Conservation (phyloP, 2,329 filamentous ascomycete species). For the Curvularia sp. region DNA sequence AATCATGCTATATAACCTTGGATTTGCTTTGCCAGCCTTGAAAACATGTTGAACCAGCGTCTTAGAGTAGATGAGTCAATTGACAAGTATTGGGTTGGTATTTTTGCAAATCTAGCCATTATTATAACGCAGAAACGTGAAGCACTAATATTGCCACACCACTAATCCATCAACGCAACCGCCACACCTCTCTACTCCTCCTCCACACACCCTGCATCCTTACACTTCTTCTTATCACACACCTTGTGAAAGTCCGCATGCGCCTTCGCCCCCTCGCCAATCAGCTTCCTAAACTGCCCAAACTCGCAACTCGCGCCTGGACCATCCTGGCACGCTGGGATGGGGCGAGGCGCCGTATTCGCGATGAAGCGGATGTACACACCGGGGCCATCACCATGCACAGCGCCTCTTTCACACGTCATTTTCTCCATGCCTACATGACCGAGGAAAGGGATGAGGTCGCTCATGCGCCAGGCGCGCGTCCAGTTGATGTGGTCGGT, state of each 20-base stretch:
- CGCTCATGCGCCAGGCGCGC: slow-evolving; percentile 68
- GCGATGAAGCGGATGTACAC: slow-evolving; percentile 62
- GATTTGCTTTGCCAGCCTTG: too few species aligned
- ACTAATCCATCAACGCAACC: neutral
- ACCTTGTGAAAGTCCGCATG: slow-evolving; percentile 41
- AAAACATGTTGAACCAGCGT: too few species aligned
- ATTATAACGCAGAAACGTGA: neutral
- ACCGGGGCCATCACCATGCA: slow-evolving; percentile 52
- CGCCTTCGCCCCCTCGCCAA: slow-evolving; percentile 50
- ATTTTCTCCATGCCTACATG: slow-evolving; percentile 71
- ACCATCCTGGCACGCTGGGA: slow-evolving; percentile 57
- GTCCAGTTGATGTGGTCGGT: slow-evolving; percentile 64
- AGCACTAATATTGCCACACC: neutral
- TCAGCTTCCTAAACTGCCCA: slow-evolving; percentile 52
- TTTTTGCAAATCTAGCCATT: neutral
- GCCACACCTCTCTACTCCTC: neutral
- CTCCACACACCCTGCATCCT: slow-evolving; percentile 8
- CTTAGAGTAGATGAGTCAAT: too few species aligned
- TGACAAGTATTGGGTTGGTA: neutral
- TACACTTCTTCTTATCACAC: slow-evolving; percentile 34
- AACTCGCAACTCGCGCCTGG: slow-evolving; percentile 59
- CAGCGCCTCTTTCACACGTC: slow-evolving; percentile 61
- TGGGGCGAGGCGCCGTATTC: slow-evolving; percentile 58
- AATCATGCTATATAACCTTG: too few species aligned
- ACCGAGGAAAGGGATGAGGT: slow-evolving; percentile 68